Evolutionary conservation across 805 yeast species (phyloP).

Genomic region (Candida wancherniae): DNA sequence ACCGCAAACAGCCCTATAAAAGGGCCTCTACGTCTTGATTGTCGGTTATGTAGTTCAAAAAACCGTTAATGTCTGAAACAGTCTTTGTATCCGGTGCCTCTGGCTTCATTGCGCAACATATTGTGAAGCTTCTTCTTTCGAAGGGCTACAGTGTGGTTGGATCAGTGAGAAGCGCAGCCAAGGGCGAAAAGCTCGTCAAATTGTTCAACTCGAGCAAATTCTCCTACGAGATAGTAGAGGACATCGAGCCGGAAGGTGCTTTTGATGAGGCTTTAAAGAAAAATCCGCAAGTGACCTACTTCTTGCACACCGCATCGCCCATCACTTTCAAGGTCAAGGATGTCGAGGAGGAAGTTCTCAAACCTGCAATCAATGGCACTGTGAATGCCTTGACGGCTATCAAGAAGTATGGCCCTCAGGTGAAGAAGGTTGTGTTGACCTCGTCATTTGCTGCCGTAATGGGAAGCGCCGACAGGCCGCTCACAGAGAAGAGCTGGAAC

Average conservation of each 20-base stretch:
- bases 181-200: conserved; percentile 27
- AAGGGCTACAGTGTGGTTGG: conserved; percentile 42
- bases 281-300: conserved; percentile 23
- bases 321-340: conserved; percentile 18
- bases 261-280: conserved; percentile 24
- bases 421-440: conserved; percentile 12
- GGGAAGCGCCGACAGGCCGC: conserved; percentile 15
- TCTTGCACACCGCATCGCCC: conserved; percentile 35
- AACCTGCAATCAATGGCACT: conserved; percentile 16
- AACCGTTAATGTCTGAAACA: conserved; percentile 2
- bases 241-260: conserved; percentile 20
- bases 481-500: conserved; percentile 44
- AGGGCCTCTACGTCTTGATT: too few relatives aligned
- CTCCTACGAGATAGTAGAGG: conserved; percentile 18
- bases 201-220: conserved; percentile 2
- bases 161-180: conserved; percentile 40
- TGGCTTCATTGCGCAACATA: conserved; percentile 48
- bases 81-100: conserved; percentile 47
- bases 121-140: conserved; percentile 31
- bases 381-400: conserved; percentile 11
- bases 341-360: conserved; percentile 17
- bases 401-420: conserved; percentile 9
- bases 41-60: too few relatives aligned
- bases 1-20: too few relatives aligned
- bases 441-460: conserved; percentile 13